Evolutionary conservation across 2,329 filamentous ascomycete genomes (phyloP).

Genomic region (Scolecobasidium constrictum): DNA sequence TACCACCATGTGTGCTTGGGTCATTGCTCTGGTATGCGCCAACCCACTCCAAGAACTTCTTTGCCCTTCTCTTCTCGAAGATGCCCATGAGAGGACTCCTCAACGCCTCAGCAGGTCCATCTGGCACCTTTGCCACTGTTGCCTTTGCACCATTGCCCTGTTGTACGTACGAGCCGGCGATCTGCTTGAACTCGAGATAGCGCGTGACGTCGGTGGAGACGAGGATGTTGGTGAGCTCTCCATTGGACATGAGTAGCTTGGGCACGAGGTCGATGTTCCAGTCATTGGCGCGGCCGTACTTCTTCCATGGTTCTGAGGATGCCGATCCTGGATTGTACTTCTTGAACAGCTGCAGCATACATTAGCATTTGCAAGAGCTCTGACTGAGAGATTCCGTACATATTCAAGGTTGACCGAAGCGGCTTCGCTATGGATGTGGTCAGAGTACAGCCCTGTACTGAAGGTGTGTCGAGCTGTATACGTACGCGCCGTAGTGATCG

Average conservation of each 20-base stretch:
- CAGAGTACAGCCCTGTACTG: no score
- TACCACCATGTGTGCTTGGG: conserved; percentile 81
- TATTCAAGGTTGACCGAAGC: conserved; percentile 95
- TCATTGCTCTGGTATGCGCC: conserved; percentile 76
- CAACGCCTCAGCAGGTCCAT: conserved; percentile 77
- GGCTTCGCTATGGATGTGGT: conserved; percentile 59
- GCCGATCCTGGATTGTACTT: conserved; percentile 75
- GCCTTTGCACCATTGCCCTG: conserved; percentile 73
- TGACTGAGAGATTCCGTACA: conserved; percentile 38
- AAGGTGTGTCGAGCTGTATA: no score
- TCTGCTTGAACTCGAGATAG: conserved; percentile 47
- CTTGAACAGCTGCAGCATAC: conserved; percentile 68
- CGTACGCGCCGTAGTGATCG: conserved; percentile 94
- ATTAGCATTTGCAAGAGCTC: neutral
- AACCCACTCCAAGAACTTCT: conserved; percentile 94
- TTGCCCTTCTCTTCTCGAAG: conserved; percentile 95
- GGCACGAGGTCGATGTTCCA: conserved; percentile 99
- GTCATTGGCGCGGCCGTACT: conserved; percentile 92
- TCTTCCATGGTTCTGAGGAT: conserved; percentile 91
- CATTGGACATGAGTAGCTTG: conserved; percentile 97
- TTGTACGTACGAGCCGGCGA: conserved; percentile 93
- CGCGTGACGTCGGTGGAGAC: conserved; percentile 71
- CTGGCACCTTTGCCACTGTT: conserved; percentile 93
- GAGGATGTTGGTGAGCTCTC: conserved; percentile 96
- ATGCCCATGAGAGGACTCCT: conserved; percentile 91